Base-by-base conservation (phyloP, 768 basidiomycete species). In the Daedalea quercina region DNA sequence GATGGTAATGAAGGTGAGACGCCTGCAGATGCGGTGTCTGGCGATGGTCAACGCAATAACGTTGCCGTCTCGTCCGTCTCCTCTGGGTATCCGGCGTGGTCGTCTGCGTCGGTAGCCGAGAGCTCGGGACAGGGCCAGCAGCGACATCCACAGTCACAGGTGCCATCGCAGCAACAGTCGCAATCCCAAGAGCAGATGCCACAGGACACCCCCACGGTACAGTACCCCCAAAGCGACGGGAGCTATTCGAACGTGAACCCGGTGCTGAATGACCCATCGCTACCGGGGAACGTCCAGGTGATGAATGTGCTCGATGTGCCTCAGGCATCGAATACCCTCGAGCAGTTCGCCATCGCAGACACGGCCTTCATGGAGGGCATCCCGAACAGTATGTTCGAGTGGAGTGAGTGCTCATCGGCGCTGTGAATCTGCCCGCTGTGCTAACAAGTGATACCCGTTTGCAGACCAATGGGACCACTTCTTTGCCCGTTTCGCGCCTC, bases 301-400 rank as follows among this genome's bases (percentile, higher is more conserved):
- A 80, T 90, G 78, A 90, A 90, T 62, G 72, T 83, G 22, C 70
- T 90, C 22, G 87, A 89, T 60, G 78, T 73, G 2, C 75, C 79
- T 22, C 79, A 79, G 58, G 73, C 77, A 40, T 73, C 71, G 15
- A 75, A 73, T 53, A 74, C 76, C 20, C 66, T 88, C 57, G 80
- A 83, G 50, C 83, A 85, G 52, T 77, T 80, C 60, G 80, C 82
- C 28, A 73, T 82, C 72, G 78, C 79, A 19, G 86, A 89, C 63
- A 78, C 70, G 54, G 84, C 79, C 17, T 78, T 87, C 51, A 70
- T 92, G 65, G 87, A 90, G 55, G 87, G 87, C 1, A 81, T 92
- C 49, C 90, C 90, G 41, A 84, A 83, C 3, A 77, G 80, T 23
- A 90, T 92, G 87, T 92, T 90, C 68, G 88, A 91, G 66, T 92